Percentiles rank a stretch among this genome's conserved stretches.
Conservation (phyloP, 768 basidiomycete genomes). For the Polyporus arcularius region DNA sequence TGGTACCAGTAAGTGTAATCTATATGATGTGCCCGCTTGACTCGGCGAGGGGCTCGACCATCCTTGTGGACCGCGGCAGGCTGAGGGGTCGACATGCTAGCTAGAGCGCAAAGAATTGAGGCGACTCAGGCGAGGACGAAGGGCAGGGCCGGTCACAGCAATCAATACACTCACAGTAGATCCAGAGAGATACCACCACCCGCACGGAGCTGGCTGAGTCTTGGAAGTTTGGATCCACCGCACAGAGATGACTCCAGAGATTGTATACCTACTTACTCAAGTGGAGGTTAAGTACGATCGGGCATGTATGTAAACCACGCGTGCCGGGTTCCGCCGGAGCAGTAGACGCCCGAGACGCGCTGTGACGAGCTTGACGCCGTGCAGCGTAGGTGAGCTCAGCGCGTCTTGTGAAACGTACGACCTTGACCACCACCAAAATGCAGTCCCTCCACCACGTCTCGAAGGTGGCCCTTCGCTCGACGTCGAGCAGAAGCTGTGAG, state of each 20-base stretch:
- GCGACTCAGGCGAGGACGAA: too few relatives aligned
- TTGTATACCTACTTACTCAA: too few relatives aligned
- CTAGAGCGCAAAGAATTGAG: too few relatives aligned
- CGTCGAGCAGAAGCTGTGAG: constrained; percentile 23
- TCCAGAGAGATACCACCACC: too few relatives aligned
- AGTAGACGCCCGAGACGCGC: neutral
- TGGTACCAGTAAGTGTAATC: constrained; percentile 5
- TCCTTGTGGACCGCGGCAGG: too few relatives aligned
- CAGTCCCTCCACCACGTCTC: constrained; percentile 22
- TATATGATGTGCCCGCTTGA: neutral
- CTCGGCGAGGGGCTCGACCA: too few relatives aligned
- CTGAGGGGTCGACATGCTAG: too few relatives aligned
- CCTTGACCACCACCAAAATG: constrained; percentile 12
- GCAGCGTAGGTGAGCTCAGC: neutral
- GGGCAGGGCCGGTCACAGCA: too few relatives aligned
- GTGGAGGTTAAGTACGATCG: neutral
- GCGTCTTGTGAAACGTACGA: constrained; percentile 8
- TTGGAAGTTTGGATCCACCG: too few relatives aligned
- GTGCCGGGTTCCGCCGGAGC: constrained; percentile 10
- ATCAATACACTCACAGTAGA: too few relatives aligned
- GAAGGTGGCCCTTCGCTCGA: constrained; percentile 13
- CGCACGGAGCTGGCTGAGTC: too few relatives aligned
- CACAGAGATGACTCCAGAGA: too few relatives aligned
- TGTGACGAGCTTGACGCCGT: neutral
- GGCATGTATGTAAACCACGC: neutral